Conservation (phyloP, 139 green algal species). For the Chlamydomonas schloesseri region DNA sequence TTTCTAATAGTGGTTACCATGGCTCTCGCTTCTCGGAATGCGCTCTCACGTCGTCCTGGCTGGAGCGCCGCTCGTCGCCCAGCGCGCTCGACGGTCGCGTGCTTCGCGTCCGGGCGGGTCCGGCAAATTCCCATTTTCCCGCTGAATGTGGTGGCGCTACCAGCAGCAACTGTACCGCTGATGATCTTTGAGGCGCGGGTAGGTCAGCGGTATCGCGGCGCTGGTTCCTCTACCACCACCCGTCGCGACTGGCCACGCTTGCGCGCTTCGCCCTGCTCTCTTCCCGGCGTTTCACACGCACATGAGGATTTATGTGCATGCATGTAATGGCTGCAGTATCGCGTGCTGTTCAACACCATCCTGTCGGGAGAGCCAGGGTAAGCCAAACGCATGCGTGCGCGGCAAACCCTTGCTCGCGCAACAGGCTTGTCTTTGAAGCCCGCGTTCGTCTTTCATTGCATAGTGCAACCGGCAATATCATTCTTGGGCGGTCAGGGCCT, state of each 20-base stretch:
- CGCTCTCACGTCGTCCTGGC: neutral
- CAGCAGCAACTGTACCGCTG: constrained; percentile 60
- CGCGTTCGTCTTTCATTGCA: too few relatives aligned
- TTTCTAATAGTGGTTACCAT: neutral
- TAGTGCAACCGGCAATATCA: too few relatives aligned
- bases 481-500: too few relatives aligned
- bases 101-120: neutral
- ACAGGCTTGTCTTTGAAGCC: too few relatives aligned
- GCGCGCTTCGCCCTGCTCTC: too few relatives aligned
- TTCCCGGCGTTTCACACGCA: too few relatives aligned
- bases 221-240: neutral
- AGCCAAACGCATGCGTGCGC: neutral
- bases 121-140: constrained; percentile 76
- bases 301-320: too few relatives aligned
- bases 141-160: constrained; percentile 71
- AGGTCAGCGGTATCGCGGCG: neutral
- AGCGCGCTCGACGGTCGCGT: too few relatives aligned
- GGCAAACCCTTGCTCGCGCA: too few relatives aligned
- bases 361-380: constrained; percentile 52
- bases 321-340: constrained; percentile 40
- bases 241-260: too few relatives aligned
- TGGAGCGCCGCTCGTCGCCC: neutral
- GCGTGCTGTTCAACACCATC: constrained; percentile 73
- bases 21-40: neutral
- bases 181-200: constrained; percentile 81